Evolutionary conservation across 139 green algal genomes (phyloP), one percentile per base, ranked within the genome.

Genomic region (Pleodorina starrii): DNA sequence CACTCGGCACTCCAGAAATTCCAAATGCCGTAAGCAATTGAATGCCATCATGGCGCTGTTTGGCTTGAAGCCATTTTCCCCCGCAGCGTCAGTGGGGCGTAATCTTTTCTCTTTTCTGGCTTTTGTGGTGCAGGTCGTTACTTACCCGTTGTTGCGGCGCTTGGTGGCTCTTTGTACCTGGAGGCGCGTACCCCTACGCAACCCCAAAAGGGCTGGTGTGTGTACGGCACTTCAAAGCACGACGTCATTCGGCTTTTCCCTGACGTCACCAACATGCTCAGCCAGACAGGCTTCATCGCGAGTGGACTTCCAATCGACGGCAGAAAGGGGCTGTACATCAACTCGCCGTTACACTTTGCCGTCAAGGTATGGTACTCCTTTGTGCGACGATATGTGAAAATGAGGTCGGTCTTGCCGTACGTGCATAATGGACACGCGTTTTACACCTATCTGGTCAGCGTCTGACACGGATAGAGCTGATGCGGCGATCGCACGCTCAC

Each of bases 91-190:
- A n/a, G n/a, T n/a, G n/a, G 5, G 9, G 3, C 54, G 3, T 32
- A 66, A 66, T 66, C 7, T 25, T 4, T 12, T 66, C 2, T 12
- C 54, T 5, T 12, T 32, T 66, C 9, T 66, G 54, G 2, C 29
- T 66, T 66, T 66, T n/a, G n/a, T n/a, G n/a, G 54, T 51, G 43
- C 94, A 94, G 95, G 96, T 1, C 85, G 90, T 29, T 98, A 96
- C 85, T 87, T 98, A 46, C 96, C 96, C 17, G 78, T 97, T 46
- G 91, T 94, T 27, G 95, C 96, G 9, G 94, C 94, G 69, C 90
- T 98, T 57, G 93, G 91, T 5, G 96, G 95, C 35, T 74, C 92
- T 36, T 91, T 98, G 84, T 97, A 94, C 85, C 77, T 97, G 77
- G 83, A 92, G 68, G 92, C 96, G 16, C 73, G 88, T 2, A 90